These are phyloP conservation scores for Lantana camara DNA, from an alignment of 257 asterid genomes.

Conservation along the genomic window DNA sequence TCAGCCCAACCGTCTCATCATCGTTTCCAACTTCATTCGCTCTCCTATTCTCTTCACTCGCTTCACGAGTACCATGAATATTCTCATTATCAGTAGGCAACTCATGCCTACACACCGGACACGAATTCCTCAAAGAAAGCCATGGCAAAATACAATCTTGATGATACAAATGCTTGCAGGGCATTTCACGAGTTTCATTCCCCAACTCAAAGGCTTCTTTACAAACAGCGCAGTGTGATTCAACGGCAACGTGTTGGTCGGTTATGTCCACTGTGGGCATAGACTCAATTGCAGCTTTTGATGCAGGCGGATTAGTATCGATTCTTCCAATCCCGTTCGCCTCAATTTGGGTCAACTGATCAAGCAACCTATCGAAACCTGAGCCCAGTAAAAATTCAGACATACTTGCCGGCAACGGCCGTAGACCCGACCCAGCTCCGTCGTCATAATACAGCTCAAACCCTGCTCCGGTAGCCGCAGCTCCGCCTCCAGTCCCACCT, in stretches of 20 bases:
- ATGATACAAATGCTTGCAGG: slow-evolving; percentile 86
- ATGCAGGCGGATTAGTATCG: slow-evolving; percentile 72
- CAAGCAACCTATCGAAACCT: slow-evolving; percentile 79
- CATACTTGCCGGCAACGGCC: slow-evolving; percentile 74
- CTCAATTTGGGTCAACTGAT: slow-evolving; percentile 74
- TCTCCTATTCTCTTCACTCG: slow-evolving; percentile 27
- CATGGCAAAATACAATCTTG: slow-evolving; percentile 83
- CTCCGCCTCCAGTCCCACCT: slow-evolving; percentile 39
- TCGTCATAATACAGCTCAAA: slow-evolving; percentile 83
- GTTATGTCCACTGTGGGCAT: slow-evolving; percentile 64
- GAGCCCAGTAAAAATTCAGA: slow-evolving; percentile 84
- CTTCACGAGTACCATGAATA: slow-evolving; percentile 22
- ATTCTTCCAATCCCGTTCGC: slow-evolving; percentile 68
- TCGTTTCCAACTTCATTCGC: slow-evolving; percentile 37
- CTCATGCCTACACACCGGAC: slow-evolving; percentile 87
- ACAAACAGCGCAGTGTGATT: slow-evolving; percentile 80
- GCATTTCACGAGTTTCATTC: slow-evolving; percentile 75
- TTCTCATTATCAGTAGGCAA: slow-evolving; percentile 52
- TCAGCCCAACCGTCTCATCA: slow-evolving; percentile 73
- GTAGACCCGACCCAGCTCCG: slow-evolving; percentile 79
- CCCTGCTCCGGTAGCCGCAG: slow-evolving; percentile 41
- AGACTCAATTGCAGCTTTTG: slow-evolving; percentile 79
- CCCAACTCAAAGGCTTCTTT: slow-evolving; percentile 81
- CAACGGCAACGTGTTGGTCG: slow-evolving; percentile 48
- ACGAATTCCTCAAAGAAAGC: slow-evolving; percentile 75